Base-by-base conservation (phyloP, 768 basidiomycete species). In the Chiua virens region DNA sequence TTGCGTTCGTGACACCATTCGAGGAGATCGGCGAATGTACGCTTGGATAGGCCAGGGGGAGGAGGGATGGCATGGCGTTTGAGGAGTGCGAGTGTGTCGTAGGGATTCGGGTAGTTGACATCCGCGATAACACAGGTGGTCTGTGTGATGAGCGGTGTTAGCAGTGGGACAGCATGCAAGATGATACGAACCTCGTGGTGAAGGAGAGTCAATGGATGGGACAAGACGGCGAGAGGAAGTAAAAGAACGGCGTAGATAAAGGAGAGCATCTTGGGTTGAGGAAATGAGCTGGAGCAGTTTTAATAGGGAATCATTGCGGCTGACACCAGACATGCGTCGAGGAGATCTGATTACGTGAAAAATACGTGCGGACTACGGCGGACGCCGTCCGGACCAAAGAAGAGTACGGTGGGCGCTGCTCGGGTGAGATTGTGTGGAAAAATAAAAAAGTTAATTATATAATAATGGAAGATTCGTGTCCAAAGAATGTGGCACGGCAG, bases 401-500 rank as follows among this genome's bases (percentile, higher is more conserved):
- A n/a, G n/a, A 32, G 42, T 46, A 45, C 41, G 50, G 25, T 39
- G 30, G 30, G 2, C 30, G 30, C 30, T 11, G 30, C n/a, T n/a
- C n/a, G n/a, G n/a, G n/a, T n/a, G n/a, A n/a, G 30, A 34, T 34
- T 34, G 7, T 34, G 34, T 5, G 3, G 34, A 17, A 34, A 34
- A 34, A 34, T 15, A 8, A 15, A 8, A 15, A 17, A 13, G 30
- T 30, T 30, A 17, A 62, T 59, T 49, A 45, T 18, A 41, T 17
- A 8, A 4, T 36, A 64, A 59, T 48, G 5, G 17, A 38, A 59
- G 59, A 62, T 59, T 68, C 46, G 66, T 70, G 55, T 32, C 61
- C 57, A 69, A 67, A 66, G 20, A 52, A 44, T 59, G 57, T 67
- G 67, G 65, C 62, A 69, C 65, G 60, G 59, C 54, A 60, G 49